These are phyloP conservation scores for Grigorovia jiainica DNA, from an alignment of 805 yeast genomes.

Conservation along the genomic window DNA sequence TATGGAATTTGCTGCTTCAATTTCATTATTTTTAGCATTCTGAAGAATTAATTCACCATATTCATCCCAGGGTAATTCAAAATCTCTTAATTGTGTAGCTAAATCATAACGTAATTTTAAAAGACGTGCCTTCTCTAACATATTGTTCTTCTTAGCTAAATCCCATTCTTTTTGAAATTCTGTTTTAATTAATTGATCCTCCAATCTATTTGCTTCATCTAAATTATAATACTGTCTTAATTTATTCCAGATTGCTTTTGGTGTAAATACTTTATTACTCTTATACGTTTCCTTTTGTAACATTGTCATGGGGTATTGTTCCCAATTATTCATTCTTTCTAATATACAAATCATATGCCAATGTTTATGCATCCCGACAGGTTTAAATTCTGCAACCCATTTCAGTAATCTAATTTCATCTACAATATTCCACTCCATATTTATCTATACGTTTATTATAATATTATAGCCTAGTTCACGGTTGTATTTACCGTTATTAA, in stretches of 20 bases:
- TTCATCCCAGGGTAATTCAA: slow-evolving; percentile 36
- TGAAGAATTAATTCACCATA: slow-evolving; percentile 35
- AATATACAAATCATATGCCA: slow-evolving; percentile 32
- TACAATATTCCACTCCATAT: slow-evolving; percentile 43
- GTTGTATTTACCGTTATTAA: no score
- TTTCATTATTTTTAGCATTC: slow-evolving; percentile 25
- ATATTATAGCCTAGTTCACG: no score
- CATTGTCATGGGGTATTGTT: slow-evolving; percentile 30
- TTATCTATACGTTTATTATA: no score
- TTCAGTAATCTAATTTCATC: slow-evolving; percentile 55
- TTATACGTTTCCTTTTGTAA: slow-evolving; percentile 20
- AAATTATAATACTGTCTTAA: slow-evolving; percentile 46
- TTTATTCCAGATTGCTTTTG: slow-evolving; percentile 49
- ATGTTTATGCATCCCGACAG: slow-evolving; percentile 48
- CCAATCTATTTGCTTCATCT: slow-evolving; percentile 47
- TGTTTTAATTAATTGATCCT: slow-evolving; percentile 21
- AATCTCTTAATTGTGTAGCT: slow-evolving; percentile 18
- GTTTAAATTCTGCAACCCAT: slow-evolving; percentile 56
- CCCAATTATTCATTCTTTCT: slow-evolving; percentile 32
- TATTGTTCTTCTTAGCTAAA: not conserved
- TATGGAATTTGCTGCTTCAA: not conserved
- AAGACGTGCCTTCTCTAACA: not conserved
- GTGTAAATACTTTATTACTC: slow-evolving; percentile 28
- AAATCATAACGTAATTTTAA: not conserved
- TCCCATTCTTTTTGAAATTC: slow-evolving; percentile 1